Evolutionary conservation across 2,329 filamentous ascomycete genomes (phyloP).

Genomic region (Tolypocladium guangdongense): DNA sequence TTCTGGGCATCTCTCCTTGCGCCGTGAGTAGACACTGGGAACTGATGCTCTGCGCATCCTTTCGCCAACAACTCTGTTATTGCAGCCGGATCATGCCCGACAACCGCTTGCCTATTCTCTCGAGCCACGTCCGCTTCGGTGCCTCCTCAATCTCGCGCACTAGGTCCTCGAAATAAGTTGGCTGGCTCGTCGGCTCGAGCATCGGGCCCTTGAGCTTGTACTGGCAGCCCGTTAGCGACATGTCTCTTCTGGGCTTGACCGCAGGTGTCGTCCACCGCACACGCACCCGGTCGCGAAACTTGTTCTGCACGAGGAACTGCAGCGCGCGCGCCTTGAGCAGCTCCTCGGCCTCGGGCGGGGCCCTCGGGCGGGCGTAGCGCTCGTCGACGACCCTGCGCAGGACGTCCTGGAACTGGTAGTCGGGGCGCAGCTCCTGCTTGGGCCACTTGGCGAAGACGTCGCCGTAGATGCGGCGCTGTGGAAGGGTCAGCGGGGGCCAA

Average conservation of each 20-base stretch:
- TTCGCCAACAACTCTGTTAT: constrained; percentile 18
- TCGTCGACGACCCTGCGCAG: constrained; percentile 28
- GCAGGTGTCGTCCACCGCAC: too few species aligned
- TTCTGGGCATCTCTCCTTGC: neutral
- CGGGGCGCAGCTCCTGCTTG: constrained; percentile 50
- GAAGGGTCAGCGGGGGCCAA: neutral
- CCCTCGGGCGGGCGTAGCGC: constrained; percentile 21
- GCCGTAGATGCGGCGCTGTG: constrained; percentile 24
- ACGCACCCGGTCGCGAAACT: constrained; percentile 43
- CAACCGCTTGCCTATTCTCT: constrained; percentile 40
- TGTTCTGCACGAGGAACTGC: constrained; percentile 46
- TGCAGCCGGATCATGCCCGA: constrained; percentile 49
- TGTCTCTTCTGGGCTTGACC: too few species aligned
- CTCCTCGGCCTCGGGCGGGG: constrained; percentile 34
- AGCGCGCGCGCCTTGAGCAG: constrained; percentile 48
- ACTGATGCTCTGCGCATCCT: neutral
- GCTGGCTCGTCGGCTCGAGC: constrained; percentile 49
- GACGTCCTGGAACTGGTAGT: constrained; percentile 49
- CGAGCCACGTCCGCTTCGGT: constrained; percentile 43
- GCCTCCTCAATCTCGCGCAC: constrained; percentile 52
- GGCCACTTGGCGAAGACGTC: constrained; percentile 46
- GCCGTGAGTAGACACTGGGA: neutral
- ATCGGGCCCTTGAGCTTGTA: constrained; percentile 35
- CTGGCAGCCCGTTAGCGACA: constrained; percentile 8
- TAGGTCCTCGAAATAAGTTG: constrained; percentile 51